A percentile compares a stretch with the other conserved stretches of the same genome.
These are phyloP conservation scores for Ceratocystis cubensis DNA, from an alignment of 2,329 filamentous ascomycete species.

Conservation along the genomic window DNA sequence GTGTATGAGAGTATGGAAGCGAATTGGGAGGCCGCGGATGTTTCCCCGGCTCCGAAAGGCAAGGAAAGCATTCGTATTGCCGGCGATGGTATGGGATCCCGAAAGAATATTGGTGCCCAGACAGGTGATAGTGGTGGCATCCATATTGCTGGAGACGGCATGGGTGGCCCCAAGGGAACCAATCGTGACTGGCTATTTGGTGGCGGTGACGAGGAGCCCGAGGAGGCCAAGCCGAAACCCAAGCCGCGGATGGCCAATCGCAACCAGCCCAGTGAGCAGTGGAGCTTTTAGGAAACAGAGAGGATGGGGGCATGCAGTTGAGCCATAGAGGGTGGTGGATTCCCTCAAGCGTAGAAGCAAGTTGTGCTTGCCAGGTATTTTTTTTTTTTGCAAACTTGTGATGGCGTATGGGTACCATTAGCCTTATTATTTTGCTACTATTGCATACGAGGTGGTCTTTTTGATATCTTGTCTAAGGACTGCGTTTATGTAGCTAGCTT, in stretches of 20 bases:
- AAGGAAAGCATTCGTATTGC: conserved; percentile 28
- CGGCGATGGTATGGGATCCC: conserved; percentile 48
- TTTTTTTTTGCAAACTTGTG: not conserved
- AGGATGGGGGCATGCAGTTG: not conserved
- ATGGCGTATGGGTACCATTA: not conserved
- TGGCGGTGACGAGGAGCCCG: conserved; percentile 32
- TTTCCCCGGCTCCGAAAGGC: conserved; percentile 33
- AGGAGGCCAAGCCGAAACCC: conserved; percentile 26
- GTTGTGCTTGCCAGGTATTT: not conserved
- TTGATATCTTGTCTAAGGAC: not conserved
- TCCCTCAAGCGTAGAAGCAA: not conserved
- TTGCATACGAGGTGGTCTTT: not conserved
- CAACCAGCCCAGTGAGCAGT: conserved; percentile 32
- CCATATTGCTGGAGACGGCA: conserved; percentile 49
- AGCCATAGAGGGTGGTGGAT: not conserved
- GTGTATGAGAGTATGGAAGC: conserved; percentile 61
- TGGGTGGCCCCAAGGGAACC: conserved; percentile 48
- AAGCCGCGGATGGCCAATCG: conserved; percentile 30
- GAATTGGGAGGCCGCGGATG: conserved; percentile 45
- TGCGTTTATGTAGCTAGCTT: not conserved
- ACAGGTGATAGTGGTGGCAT: conserved; percentile 27
- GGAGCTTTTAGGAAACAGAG: conserved; percentile 34
- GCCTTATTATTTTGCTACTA: not conserved
- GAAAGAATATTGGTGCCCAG: conserved; percentile 27
- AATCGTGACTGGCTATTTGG: conserved; percentile 47